Percentiles rank a stretch among this genome's conserved stretches.
These are phyloP conservation scores for Yamadazyma laniorum DNA, from an alignment of 805 yeast genomes.

Conservation along the genomic window DNA sequence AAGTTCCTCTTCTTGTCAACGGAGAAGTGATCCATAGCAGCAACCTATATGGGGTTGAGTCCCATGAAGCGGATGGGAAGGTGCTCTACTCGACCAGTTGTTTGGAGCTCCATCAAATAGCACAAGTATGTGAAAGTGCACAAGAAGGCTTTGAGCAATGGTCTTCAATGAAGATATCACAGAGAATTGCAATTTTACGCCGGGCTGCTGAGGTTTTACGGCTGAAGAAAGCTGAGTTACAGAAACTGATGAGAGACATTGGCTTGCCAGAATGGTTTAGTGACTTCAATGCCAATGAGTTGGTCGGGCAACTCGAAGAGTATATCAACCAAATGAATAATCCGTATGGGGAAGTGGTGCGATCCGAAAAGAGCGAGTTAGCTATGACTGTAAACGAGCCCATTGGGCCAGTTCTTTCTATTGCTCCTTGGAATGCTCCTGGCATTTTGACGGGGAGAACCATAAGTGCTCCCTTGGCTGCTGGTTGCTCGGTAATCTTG, in stretches of 20 bases:
- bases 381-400: slow-evolving; percentile 37
- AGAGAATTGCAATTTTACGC: slow-evolving; percentile 21
- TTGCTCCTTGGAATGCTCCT: slow-evolving; percentile 53
- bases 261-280: slow-evolving; percentile 39
- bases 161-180: slow-evolving; percentile 16
- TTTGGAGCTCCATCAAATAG: slow-evolving; percentile 6
- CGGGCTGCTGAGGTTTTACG: slow-evolving; percentile 17
- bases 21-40: neutral
- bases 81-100: slow-evolving; percentile 4
- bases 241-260: slow-evolving; percentile 24
- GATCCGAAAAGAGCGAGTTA: slow-evolving; percentile 15
- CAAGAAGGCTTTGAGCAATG: slow-evolving; percentile 27
- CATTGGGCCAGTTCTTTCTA: slow-evolving; percentile 45
- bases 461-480: slow-evolving; percentile 44
- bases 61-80: slow-evolving; percentile 1
- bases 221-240: slow-evolving; percentile 11
- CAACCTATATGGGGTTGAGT: slow-evolving; percentile 5
- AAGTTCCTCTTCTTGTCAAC: slow-evolving; percentile 3
- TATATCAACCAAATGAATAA: slow-evolving; percentile 21
- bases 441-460: slow-evolving; percentile 39
- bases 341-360: slow-evolving; percentile 18
- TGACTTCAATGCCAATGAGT: slow-evolving; percentile 28
- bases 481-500: slow-evolving; percentile 47
- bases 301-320: slow-evolving; percentile 29
- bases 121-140: slow-evolving; percentile 19